Conservation (phyloP, 495 filamentous ascomycete genomes). For the Penicillium manginii region DNA sequence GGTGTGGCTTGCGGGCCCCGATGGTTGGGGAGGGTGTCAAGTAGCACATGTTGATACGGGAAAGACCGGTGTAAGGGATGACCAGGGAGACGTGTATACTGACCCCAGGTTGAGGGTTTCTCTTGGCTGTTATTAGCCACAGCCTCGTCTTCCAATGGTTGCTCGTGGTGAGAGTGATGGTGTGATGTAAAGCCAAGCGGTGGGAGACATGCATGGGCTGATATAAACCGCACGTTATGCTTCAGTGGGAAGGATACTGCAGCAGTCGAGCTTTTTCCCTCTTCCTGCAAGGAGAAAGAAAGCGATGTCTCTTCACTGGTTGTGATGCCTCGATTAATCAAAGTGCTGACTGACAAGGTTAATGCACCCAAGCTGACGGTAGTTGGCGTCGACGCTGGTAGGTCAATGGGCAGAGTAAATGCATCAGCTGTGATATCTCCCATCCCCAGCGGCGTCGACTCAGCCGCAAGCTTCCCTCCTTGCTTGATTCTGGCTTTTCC, state of each 20-base stretch:
- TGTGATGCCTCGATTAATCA: constrained; percentile 33
- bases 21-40: constrained; percentile 51
- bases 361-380: constrained; percentile 26
- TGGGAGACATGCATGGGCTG: constrained; percentile 65
- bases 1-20: constrained; percentile 14
- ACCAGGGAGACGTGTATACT: constrained; percentile 46
- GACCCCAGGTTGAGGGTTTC: constrained; percentile 23
- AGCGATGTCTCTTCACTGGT: constrained; percentile 56
- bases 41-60: constrained; percentile 57
- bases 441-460: constrained; percentile 43
- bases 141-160: constrained; percentile 20
- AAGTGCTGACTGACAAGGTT: constrained; percentile 22
- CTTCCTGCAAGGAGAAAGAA: constrained; percentile 48
- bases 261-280: constrained; percentile 30
- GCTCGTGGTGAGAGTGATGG: constrained; percentile 3
- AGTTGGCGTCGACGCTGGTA: constrained; percentile 11
- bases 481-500: constrained; percentile 44
- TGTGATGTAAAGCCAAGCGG: constrained; percentile 44
- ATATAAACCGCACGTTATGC: constrained; percentile 69
- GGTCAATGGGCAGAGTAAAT: constrained; percentile 41
- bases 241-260: constrained; percentile 52
- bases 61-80: constrained; percentile 68
- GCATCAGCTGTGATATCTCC: constrained; percentile 53
- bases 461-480: constrained; percentile 34
- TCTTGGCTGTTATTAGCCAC: constrained; percentile 27